Evolutionary conservation across 306 rosid genomes (phyloP).

Genomic region (Sesbania bispinosa): DNA sequence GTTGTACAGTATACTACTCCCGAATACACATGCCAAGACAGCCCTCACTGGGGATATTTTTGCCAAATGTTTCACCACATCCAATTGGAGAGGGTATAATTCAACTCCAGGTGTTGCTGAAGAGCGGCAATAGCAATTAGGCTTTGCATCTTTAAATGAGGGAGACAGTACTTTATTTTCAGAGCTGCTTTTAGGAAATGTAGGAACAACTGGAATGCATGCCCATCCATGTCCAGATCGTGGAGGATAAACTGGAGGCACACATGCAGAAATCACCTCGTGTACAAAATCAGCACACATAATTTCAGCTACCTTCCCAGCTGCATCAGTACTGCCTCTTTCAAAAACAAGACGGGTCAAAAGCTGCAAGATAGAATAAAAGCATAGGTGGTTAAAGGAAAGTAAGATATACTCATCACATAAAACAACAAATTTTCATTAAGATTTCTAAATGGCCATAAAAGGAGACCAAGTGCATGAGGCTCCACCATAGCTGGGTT

Average conservation of each 20-base stretch:
- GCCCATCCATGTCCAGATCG: constrained; percentile 98
- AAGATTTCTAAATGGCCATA: not conserved
- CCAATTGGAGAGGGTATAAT: constrained; percentile 88
- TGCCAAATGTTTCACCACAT: constrained; percentile 89
- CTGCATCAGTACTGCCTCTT: constrained; percentile 97
- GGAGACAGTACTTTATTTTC: constrained; percentile 82
- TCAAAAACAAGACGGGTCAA: constrained; percentile 94
- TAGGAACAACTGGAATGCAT: constrained; percentile 84
- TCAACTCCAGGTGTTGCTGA: constrained; percentile 77
- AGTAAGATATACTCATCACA: constrained; percentile 4
- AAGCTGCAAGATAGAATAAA: constrained; percentile 59
- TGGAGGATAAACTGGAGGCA: constrained; percentile 94
- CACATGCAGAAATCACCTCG: constrained; percentile 95
- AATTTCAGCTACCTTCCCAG: constrained; percentile 89
- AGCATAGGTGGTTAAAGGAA: constrained; percentile 14
- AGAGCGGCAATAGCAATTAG: constrained; percentile 65
- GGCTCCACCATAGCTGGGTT: not conserved
- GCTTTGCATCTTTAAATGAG: constrained; percentile 76
- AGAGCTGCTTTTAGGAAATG: constrained; percentile 65
- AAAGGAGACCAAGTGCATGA: constrained; percentile 8
- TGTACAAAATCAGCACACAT: constrained; percentile 97
- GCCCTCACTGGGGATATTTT: constrained; percentile 97
- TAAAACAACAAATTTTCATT: constrained; percentile 10
- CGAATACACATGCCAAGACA: constrained; percentile 91
- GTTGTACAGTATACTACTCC: constrained; percentile 81